Conservation (phyloP, 2,329 filamentous ascomycete species). For the Neurospora sp. region DNA sequence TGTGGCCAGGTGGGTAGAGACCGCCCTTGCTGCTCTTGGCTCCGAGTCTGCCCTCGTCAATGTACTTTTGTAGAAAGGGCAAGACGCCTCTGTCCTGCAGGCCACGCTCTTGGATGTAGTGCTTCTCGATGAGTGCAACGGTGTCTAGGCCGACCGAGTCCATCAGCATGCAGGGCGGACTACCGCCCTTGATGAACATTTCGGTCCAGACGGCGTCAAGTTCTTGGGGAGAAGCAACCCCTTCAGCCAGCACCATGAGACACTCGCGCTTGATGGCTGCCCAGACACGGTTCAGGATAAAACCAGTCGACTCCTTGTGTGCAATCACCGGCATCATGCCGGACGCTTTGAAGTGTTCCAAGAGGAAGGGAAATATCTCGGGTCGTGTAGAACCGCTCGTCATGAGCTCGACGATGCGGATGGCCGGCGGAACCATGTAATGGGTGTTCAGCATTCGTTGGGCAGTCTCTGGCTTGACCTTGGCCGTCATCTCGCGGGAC, state of each 20-base stretch:
- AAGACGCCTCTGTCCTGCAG: constrained; percentile 30
- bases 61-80: constrained; percentile 35
- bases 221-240: constrained; percentile 36
- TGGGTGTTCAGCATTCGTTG: constrained; percentile 38
- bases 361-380: constrained; percentile 35
- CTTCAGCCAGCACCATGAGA: constrained; percentile 39
- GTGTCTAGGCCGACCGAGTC: constrained; percentile 43
- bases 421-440: constrained; percentile 30
- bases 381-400: constrained; percentile 34
- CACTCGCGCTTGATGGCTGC: constrained; percentile 45
- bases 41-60: constrained; percentile 37
- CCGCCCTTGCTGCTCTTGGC: constrained; percentile 32
- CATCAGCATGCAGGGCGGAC: constrained; percentile 31
- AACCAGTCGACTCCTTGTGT: constrained; percentile 38
- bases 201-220: constrained; percentile 38
- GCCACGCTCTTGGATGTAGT: constrained; percentile 41
- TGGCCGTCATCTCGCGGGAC: constrained; percentile 36
- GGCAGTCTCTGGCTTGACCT: constrained; percentile 28
- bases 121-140: constrained; percentile 41
- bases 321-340: constrained; percentile 34
- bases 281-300: constrained; percentile 48
- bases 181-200: constrained; percentile 25
- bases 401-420: constrained; percentile 43
- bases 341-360: constrained; percentile 27
- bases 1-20: constrained; percentile 23